Evolutionary conservation across 768 basidiomycete genomes (phyloP).

Genomic region (Mycena galericulata): DNA sequence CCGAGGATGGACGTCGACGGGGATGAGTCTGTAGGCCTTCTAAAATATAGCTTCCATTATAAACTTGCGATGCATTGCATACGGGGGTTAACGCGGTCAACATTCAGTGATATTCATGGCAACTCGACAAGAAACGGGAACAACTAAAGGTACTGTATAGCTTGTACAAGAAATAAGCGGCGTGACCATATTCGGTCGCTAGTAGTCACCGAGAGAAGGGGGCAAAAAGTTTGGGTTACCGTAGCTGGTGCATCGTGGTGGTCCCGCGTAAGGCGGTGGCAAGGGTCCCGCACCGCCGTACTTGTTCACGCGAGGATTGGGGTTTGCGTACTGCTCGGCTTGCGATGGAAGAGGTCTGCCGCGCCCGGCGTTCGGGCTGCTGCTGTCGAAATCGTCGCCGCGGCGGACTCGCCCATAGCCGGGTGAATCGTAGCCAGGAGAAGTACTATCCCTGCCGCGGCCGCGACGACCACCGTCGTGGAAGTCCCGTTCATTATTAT

Average conservation of each 20-base stretch:
- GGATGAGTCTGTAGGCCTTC: too few relatives aligned
- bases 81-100: too few relatives aligned
- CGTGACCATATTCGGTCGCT: constrained; percentile 1
- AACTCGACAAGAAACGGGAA: constrained; percentile 12
- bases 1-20: too few relatives aligned
- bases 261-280: constrained; percentile 17
- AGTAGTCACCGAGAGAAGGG: constrained; percentile 17
- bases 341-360: neutral
- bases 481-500: neutral
- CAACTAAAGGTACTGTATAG: neutral
- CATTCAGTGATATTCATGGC: neutral
- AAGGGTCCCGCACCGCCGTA: constrained; percentile 18
- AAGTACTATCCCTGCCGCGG: neutral
- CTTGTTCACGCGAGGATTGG: neutral
- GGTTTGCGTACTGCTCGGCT: neutral
- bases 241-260: constrained; percentile 24
- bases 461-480: neutral
- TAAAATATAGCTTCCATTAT: too few relatives aligned
- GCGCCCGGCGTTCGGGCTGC: neutral
- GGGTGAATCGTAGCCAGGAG: neutral
- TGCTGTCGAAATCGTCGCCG: neutral
- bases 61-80: too few relatives aligned
- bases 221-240: constrained; percentile 12
- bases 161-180: constrained; percentile 26
- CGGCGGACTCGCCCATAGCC: neutral